Evolutionary conservation across 495 filamentous ascomycete genomes (phyloP), one percentile per base, ranked within the genome.

Genomic region (Trichocladium antarcticum): DNA sequence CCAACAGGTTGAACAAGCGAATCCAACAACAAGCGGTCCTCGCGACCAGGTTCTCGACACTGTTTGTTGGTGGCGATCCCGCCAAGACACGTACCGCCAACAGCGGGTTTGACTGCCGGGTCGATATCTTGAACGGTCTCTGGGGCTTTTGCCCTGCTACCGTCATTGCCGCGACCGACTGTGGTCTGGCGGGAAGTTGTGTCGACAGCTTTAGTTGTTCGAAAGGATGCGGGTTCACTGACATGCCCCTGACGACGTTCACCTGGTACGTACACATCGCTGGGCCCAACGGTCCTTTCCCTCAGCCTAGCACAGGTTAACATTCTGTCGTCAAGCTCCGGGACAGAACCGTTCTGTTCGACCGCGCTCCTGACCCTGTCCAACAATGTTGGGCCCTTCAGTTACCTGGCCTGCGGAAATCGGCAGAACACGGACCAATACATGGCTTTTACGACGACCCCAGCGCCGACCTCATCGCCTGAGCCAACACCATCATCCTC

Each of bases 91-190:
- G 54, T 5, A 57, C 57, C 0, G 56, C 57, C 19, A 46, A 55
- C 8, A 21, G 12, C 2, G 59, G 57, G 14, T 62, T 43, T 28
- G 53, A 59, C 38, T 47, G 37, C 37, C 57, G 57, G 9, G 47
- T 59, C 10, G 51, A 59, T 32, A 9, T 57, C 19, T 11, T 37
- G 14, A 36, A 49, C 12, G 47, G 32, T 16, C 42, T 55, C 9
- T 62, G 50, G 54, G 57, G 57, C 1, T 55, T 57, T 46, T 62
- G 59, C 17, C 54, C 50, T 7, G 49, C 50, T 2, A 41, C 34
- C 0, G 51, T 47, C 31, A 27, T 47, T 16, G 24, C 37, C 16
- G 40, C 53, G 16, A 36, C 29, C 2, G 55, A 61, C 21, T 61
- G 58, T 37, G 56, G 48, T 27, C 28, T 61, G 10, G 51, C 43